phyloP scores from a whole-genome alignment of 2,329 filamentous ascomycete species.

The Verticillium isaacii region DNA sequence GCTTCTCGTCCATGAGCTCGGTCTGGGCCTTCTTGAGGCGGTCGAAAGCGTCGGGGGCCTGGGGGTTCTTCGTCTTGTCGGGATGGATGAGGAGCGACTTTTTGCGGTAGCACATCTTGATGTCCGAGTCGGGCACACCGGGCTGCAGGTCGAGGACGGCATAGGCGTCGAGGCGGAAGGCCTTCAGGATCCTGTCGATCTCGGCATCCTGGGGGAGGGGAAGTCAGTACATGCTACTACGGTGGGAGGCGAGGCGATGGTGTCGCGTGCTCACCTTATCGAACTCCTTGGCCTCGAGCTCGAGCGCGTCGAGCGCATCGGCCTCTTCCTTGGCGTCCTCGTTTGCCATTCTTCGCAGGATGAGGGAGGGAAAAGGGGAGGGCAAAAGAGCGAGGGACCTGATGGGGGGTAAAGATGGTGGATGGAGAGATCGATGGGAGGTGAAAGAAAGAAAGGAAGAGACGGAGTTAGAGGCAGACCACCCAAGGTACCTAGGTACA shows the following conservation, averaged over 20 bases:
- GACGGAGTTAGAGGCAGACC: background rate
- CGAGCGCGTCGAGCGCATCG: constrained; percentile 75
- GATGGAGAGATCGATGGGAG: background rate
- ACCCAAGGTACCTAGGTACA: background rate
- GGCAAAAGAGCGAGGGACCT: background rate
- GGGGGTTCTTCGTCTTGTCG: constrained; percentile 90
- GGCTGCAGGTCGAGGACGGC: constrained; percentile 93
- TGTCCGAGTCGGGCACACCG: constrained; percentile 91
- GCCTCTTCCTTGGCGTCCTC: constrained; percentile 51
- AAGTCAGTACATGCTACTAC: background rate
- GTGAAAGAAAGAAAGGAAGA: background rate
- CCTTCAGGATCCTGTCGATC: constrained; percentile 88
- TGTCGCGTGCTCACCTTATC: constrained; percentile 60
- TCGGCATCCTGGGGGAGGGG: constrained; percentile 72
- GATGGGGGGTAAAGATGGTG: background rate
- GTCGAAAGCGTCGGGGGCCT: constrained; percentile 92
- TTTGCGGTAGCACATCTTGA: constrained; percentile 89
- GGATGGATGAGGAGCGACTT: constrained; percentile 99
- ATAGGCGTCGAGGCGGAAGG: constrained; percentile 78
- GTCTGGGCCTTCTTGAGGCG: constrained; percentile 92
- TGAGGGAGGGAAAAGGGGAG: background rate
- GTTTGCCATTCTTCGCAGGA: constrained; percentile 28
- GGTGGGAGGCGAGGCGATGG: background rate
- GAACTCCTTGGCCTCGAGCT: constrained; percentile 83
- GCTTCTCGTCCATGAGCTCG: constrained; percentile 89